Percentiles rank a stretch among this genome's conserved stretches.
Evolutionary conservation across 768 basidiomycete genomes (phyloP).

Genomic region (Amanita rimosa): DNA sequence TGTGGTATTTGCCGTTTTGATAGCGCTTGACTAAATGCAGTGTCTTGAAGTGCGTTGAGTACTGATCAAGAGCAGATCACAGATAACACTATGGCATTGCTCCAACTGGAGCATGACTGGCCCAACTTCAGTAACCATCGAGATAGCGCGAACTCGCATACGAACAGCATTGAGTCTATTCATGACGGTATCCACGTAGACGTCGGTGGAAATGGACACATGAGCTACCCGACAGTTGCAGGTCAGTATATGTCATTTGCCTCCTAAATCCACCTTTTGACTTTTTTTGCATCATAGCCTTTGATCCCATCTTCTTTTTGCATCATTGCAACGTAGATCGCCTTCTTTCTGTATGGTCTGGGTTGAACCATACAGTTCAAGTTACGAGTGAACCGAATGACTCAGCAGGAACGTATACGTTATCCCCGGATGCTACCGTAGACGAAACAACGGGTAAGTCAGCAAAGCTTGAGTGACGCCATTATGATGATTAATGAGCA

Average conservation of each 20-base stretch:
- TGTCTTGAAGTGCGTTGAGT: slow-evolving; percentile 11
- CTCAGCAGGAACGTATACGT: slow-evolving; percentile 21
- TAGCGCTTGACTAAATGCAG: neutral
- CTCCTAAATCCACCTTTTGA: neutral
- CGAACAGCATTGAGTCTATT: slow-evolving; percentile 38
- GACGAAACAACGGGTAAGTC: slow-evolving; percentile 18
- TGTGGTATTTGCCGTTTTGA: slow-evolving; percentile 6
- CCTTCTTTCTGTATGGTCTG: slow-evolving; percentile 38
- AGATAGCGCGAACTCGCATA: slow-evolving; percentile 23
- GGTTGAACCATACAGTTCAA: slow-evolving; percentile 30
- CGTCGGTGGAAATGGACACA: slow-evolving; percentile 31
- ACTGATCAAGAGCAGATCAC: slow-evolving; percentile 16
- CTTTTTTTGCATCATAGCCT: slow-evolving; percentile 17
- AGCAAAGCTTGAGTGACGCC: neutral
- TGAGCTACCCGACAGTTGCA: slow-evolving; percentile 27
- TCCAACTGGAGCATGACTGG: slow-evolving; percentile 28
- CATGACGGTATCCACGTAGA: slow-evolving; percentile 36
- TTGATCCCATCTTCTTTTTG: slow-evolving; percentile 44
- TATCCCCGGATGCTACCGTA: slow-evolving; percentile 15
- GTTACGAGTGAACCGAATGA: slow-evolving; percentile 16
- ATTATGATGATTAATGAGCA: neutral
- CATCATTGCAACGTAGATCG: slow-evolving; percentile 46
- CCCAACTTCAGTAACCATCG: slow-evolving; percentile 35
- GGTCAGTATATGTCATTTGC: slow-evolving; percentile 15
- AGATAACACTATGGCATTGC: slow-evolving; percentile 24